Percentiles rank a stretch among this genome's conserved stretches.
phyloP scores from a whole-genome alignment of 176 grass and related monocot species.

The Phragmites australis region DNA sequence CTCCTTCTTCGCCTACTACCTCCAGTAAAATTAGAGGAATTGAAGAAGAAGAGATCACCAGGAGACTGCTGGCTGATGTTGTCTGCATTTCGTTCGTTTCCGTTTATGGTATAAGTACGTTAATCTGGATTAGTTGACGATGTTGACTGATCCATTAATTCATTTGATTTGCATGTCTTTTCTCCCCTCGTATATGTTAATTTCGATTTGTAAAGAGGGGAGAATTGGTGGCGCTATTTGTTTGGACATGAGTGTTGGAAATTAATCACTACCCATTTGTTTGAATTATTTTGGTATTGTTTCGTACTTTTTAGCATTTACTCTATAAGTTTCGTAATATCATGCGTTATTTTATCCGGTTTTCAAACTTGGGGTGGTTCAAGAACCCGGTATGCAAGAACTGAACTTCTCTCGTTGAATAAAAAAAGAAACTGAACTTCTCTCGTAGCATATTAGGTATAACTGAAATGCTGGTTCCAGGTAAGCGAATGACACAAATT shows the following conservation, averaged over 20 bases:
- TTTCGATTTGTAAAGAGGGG: constrained; percentile 26
- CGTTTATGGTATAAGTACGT: background rate
- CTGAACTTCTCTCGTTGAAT: background rate
- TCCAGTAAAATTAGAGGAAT: constrained; percentile 63
- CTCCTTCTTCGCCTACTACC: constrained; percentile 81
- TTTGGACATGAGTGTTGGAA: constrained; percentile 29
- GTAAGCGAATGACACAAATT: background rate
- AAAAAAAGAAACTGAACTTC: background rate
- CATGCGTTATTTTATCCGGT: background rate
- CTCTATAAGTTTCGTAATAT: background rate
- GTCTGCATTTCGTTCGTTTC: background rate
- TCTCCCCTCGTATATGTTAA: constrained; percentile 1
- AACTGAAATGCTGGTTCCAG: background rate
- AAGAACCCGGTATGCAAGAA: background rate
- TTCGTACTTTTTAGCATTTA: background rate
- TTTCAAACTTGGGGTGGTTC: background rate
- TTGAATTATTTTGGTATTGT: background rate
- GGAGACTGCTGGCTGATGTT: background rate
- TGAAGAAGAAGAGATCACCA: background rate
- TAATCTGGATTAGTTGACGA: constrained; percentile 22
- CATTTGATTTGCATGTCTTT: constrained; percentile 17
- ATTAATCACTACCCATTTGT: constrained; percentile 25
- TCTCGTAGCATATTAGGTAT: background rate
- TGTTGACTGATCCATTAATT: constrained; percentile 37
- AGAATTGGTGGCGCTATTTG: constrained; percentile 4